Evolutionary conservation across 768 basidiomycete species (phyloP), one percentile per base, ranked within the genome.

Genomic region (Chalciporus chontae): DNA sequence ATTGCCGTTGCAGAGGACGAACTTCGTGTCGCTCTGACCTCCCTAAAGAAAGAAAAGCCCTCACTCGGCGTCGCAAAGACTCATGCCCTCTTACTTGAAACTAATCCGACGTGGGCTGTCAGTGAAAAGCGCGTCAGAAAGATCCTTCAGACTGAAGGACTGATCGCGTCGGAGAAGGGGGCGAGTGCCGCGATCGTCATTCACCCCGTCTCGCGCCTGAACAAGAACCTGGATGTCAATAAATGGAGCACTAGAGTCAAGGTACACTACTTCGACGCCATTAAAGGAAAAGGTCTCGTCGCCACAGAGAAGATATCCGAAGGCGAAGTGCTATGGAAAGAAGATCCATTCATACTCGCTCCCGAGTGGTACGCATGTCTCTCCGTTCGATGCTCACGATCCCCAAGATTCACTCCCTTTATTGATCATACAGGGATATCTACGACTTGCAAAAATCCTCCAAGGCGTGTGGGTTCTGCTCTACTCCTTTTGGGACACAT

Each of bases 51-150:
- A 14, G 69, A 71, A 38, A 73, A 90, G 41, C 84, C 89, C 0
- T 66, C 74, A 0, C 73, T 88, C 17, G 92, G 91, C 3, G 80
- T 89, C 37, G 61, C 74, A 15, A 94, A 90, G 69, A 73, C 90
- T 3, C 85, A 89, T 48, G 71, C 77, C 2, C 73, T 80, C 6
- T 69, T 94, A 8, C 76, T 85, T 11, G 65, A 73, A 11, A 68
- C 71, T 9, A 69, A 87, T 56, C 79, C 87, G 3, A 72, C 77
- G 19, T 94, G 90, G 89, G 65, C 76, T 0, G 87, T 93, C 55
- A 89, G 88, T 64, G 92, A 94, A 67, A 93, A 91, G 61, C 79
- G 92, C 19, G 77, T 85, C 4, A 72, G 83, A 41, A 92, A 88
- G 65, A 69, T 87, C 42, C 69, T 93, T 2, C 84, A 87, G 54